Evolutionary conservation across 495 filamentous ascomycete species (phyloP).

Genomic region (Neurospora cerealis): DNA sequence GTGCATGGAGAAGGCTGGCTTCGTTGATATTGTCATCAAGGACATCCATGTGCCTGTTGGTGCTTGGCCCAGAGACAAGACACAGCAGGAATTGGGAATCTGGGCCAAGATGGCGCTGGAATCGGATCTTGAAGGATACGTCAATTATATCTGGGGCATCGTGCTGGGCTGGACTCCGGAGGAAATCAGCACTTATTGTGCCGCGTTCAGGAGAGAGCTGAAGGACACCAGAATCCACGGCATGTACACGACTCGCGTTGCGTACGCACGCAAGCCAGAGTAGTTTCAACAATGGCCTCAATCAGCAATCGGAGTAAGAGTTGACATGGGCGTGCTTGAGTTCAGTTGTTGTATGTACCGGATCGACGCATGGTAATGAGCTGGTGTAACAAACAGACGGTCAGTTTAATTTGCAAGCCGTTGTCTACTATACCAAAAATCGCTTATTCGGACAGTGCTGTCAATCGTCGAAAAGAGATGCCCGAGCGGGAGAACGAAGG

Average conservation of each 20-base stretch:
- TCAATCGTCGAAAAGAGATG: neutral
- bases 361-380: neutral
- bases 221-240: neutral
- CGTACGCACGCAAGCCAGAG: constrained; percentile 18
- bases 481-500: neutral
- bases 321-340: neutral
- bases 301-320: neutral
- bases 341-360: neutral
- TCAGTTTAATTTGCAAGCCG: neutral
- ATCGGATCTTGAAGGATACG: constrained; percentile 6
- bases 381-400: neutral
- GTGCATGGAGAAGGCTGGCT: constrained; percentile 47
- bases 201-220: constrained; percentile 2
- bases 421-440: neutral
- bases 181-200: constrained; percentile 3
- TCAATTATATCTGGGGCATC: constrained; percentile 2
- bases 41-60: constrained; percentile 27
- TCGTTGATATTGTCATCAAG: constrained; percentile 36
- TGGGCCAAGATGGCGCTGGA: constrained; percentile 5
- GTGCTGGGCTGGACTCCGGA: constrained; percentile 11
- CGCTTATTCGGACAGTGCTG: neutral
- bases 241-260: constrained; percentile 3
- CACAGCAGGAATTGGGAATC: constrained; percentile 38
- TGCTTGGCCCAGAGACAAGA: constrained; percentile 35
- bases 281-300: neutral